Evolutionary conservation across 306 rosid species (phyloP), one percentile per base, ranked within the genome.

Genomic region (Bauhinia variegata): DNA sequence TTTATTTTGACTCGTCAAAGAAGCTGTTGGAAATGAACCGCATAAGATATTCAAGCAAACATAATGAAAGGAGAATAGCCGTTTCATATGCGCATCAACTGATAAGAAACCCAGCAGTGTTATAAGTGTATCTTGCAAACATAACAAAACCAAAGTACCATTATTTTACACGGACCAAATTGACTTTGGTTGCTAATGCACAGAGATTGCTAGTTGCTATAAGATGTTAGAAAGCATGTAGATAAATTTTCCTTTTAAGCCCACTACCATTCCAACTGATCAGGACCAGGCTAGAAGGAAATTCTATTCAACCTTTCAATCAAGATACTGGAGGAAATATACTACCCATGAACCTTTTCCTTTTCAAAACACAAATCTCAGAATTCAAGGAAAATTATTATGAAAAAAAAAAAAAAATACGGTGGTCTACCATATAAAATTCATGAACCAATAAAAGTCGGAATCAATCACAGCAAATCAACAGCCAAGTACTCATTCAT

Each of bases 11-110:
- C 43, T 10, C 74, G 31, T 12, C 32, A 53, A 19, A 60, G 72
- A 60, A 56, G 50, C 85, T 76, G 79, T 58, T 15, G 32, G 34
- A 60, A 59, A 56, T 5, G 42, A 48, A 54, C 52, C 54, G 17
- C 31, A 32, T 75, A 37, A 75, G 19, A 42, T 14, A 55, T 43
- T 42, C 11, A 6, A 15, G 10, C 31, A 48, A 46, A 60, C 32
- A 15, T 9, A 9, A 63, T 66, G 13, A 47, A 17, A 2, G 57
- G 3, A 36, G 14, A 39, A 4, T 8, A 28, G 18, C 4, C 3
- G 32, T 14, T 54, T 53, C 23, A 30, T 54, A 23, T 23, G 54
- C 31, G 8, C 31, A 46, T 47, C 15, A 28, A 41, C 41, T 28
- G 48, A 60, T 39, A 67, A 23, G 34, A 30, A 58, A 65, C 11